Evolutionary conservation across 805 yeast genomes (phyloP), one percentile per base, ranked within the genome.

Genomic region (Kuraishia ogatae): DNA sequence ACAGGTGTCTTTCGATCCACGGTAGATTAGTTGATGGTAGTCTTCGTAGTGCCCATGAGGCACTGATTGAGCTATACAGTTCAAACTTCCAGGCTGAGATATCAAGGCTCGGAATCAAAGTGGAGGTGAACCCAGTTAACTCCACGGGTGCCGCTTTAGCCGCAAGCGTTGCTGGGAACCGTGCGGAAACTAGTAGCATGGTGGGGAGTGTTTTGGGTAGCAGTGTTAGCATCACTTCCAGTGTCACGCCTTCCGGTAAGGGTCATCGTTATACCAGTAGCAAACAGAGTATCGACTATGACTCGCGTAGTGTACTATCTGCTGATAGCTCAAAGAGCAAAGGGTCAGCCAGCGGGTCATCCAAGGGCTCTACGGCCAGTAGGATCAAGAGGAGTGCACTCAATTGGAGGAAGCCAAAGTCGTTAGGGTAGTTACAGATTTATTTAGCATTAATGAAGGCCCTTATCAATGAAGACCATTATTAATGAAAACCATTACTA

Each of bases 61-160:
- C 83, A 15, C 73, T 90, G 70, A 77, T 82, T 46, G 79, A 77
- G 39, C 69, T 89, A 56, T 89, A 80, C 71, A 76, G 75, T 59
- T 78, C 78, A 70, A 88, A 89, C 65, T 90, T 90, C 68, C 71
- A 72, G 26, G 77, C 72, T 6, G 97, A 90, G 60, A 84, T 91
- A 55, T 72, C 64, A 35, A 61, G 61, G 21, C 68, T 79, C 64
- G 66, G 71, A 55, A 65, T 67, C 59, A 61, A 66, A 62, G 55
- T 53, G 24, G 51, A 53, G 19, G 11, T 15, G n/a, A 35, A 35
- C 43, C 43, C 43, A 13, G 43, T 35, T 17, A 35, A 35, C 43
- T 35, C 43, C 17, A 35, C 43, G 17, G 43, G 43, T 7, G 43
- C 43, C 6, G 43, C 43, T 3, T 15, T 35, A 17, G 43, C 43